Evolutionary conservation across 1,284 basidiomycete genomes (phyloP).

Genomic region (Malassezia globosa): DNA sequence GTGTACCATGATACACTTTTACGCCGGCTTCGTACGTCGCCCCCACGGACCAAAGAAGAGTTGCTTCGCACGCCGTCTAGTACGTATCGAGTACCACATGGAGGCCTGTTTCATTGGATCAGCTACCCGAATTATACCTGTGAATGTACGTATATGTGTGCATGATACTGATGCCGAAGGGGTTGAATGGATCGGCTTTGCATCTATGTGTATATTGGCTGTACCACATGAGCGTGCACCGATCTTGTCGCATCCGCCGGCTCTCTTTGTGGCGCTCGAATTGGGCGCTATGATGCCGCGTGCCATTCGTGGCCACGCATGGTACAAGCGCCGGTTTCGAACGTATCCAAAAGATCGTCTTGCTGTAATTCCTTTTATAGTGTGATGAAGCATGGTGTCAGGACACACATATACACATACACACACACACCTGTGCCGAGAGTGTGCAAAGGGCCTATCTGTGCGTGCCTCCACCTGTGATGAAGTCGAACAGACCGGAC

Average conservation of each 20-base stretch:
- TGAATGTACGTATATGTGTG: slow-evolving; percentile 55
- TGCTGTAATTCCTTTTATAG: slow-evolving; percentile 58
- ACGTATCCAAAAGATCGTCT: slow-evolving; percentile 59
- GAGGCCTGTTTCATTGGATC: slow-evolving; percentile 64
- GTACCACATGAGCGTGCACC: slow-evolving; percentile 13
- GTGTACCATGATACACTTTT: slow-evolving; percentile 70
- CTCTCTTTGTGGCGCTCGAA: slow-evolving; percentile 59
- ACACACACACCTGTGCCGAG: too few species aligned
- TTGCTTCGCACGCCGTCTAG: background rate
- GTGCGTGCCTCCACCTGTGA: too few species aligned
- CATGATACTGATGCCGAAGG: too few species aligned
- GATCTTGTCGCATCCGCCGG: slow-evolving; percentile 29
- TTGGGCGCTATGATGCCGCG: slow-evolving; percentile 65
- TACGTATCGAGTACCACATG: slow-evolving; percentile 71
- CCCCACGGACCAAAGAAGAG: background rate
- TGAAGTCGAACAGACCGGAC: too few species aligned
- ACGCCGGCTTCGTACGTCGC: slow-evolving; percentile 55
- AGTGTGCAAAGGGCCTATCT: too few species aligned
- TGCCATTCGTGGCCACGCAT: slow-evolving; percentile 65
- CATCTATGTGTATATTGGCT: slow-evolving; percentile 20
- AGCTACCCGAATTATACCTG: slow-evolving; percentile 89
- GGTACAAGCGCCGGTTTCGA: slow-evolving; percentile 64
- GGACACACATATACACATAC: too few species aligned
- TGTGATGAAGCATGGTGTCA: too few species aligned
- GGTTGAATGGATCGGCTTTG: slow-evolving; percentile 43